Evolutionary conservation across 2,329 filamentous ascomycete species (phyloP).

Genomic region (Graphium sp.): DNA sequence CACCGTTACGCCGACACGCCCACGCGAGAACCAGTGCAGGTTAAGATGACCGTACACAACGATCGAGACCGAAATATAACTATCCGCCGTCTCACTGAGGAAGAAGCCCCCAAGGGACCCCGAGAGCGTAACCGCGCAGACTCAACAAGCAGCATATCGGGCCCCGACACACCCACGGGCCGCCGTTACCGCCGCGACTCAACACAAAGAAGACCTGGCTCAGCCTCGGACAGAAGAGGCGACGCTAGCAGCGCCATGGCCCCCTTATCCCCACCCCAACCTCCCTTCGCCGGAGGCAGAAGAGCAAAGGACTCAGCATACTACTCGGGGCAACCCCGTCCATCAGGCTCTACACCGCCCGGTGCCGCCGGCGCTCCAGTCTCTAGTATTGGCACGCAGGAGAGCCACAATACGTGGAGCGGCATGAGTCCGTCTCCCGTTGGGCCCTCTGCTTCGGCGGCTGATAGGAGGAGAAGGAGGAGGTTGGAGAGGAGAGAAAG

Average conservation of each 20-base stretch:
- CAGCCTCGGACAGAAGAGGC: conserved; percentile 24
- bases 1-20: conserved; percentile 21
- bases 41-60: conserved; percentile 43
- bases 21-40: conserved; percentile 30
- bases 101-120: conserved; percentile 30
- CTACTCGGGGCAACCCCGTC: conserved; percentile 31
- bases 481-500: conserved; percentile 33
- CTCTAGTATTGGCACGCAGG: conserved; percentile 28
- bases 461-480: conserved; percentile 36
- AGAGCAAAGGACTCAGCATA: conserved; percentile 43
- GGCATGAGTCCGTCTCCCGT: conserved; percentile 29
- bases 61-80: conserved; percentile 48
- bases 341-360: conserved; percentile 19
- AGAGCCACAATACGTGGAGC: conserved; percentile 36
- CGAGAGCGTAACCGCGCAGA: conserved; percentile 24
- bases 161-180: conserved; percentile 30
- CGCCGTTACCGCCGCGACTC: conserved; percentile 38
- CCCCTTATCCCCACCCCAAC: conserved; percentile 35
- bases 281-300: conserved; percentile 34
- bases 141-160: conserved; percentile 39
- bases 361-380: conserved; percentile 21
- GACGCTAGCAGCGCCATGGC: conserved; percentile 21
- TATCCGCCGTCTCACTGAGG: conserved; percentile 41
- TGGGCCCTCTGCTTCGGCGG: conserved; percentile 17
- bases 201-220: conserved; percentile 26